Percentiles rank a stretch among this genome's conserved stretches.
Evolutionary conservation across 192 early-diverging fungal species (phyloP).

Genomic region (Coemansia sp.): DNA sequence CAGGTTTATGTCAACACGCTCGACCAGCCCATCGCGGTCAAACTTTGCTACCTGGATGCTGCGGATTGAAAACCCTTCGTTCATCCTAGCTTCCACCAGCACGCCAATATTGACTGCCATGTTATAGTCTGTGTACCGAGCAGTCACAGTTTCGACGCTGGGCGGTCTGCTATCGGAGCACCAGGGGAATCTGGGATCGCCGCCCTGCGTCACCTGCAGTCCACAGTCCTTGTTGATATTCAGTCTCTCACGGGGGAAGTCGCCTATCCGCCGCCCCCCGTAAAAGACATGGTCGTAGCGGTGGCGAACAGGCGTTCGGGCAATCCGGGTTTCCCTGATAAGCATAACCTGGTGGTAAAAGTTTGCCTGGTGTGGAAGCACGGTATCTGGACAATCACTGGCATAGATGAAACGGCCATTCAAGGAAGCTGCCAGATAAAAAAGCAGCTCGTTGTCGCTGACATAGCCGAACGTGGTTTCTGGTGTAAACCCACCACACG

Average conservation of each 20-base stretch:
- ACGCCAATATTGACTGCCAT: slow-evolving; percentile 61
- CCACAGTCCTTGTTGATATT: slow-evolving; percentile 23
- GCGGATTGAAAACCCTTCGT: slow-evolving; percentile 70
- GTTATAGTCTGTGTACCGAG: slow-evolving; percentile 66
- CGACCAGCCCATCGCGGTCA: slow-evolving; percentile 27
- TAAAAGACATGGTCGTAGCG: slow-evolving; percentile 34
- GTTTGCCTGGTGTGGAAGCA: slow-evolving; percentile 34
- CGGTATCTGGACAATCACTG: slow-evolving; percentile 58
- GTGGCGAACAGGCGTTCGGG: slow-evolving; percentile 32
- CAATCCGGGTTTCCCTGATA: slow-evolving; percentile 47
- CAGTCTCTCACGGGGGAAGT: slow-evolving; percentile 55
- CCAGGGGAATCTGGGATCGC: slow-evolving; percentile 67
- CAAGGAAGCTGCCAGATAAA: slow-evolving; percentile 67
- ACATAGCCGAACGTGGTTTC: slow-evolving; percentile 74
- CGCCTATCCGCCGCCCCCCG: slow-evolving; percentile 45
- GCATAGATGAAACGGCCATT: slow-evolving; percentile 71
- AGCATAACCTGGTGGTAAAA: slow-evolving; percentile 54
- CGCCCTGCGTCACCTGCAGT: slow-evolving; percentile 16
- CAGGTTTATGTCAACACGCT: slow-evolving; percentile 66
- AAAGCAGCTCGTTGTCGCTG: slow-evolving; percentile 71
- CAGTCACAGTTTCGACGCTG: slow-evolving; percentile 60
- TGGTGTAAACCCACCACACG: slow-evolving; percentile 62
- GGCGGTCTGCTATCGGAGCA: slow-evolving; percentile 61
- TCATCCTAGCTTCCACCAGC: slow-evolving; percentile 63
- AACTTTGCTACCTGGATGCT: slow-evolving; percentile 56